Conservation (phyloP, 2,329 filamentous ascomycete genomes). For the Calonectria fujianensis region DNA sequence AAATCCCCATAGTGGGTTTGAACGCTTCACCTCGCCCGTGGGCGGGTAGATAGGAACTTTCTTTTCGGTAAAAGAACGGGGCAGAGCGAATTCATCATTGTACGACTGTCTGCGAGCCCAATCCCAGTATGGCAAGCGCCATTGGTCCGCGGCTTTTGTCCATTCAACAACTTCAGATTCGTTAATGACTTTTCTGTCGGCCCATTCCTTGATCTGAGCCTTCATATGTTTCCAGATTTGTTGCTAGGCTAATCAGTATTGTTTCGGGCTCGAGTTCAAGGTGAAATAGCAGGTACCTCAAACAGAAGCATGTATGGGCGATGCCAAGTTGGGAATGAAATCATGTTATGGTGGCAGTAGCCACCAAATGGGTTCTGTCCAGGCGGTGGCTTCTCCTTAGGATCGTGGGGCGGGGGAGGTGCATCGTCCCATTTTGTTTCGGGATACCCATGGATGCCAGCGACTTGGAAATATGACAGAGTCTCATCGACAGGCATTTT, state of each 20-base stretch:
- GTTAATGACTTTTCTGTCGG: not conserved
- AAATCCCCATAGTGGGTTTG: constrained; percentile 35
- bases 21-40: too few relatives aligned
- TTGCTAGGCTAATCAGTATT: not conserved
- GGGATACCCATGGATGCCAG: constrained; percentile 42
- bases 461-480: constrained; percentile 42
- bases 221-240: constrained; percentile 38
- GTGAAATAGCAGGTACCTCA: constrained; percentile 23
- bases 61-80: not conserved
- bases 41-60: not conserved
- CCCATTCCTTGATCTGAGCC: constrained; percentile 22
- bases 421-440: constrained; percentile 37
- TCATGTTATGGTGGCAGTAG: constrained; percentile 42
- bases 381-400: not conserved
- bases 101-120: constrained; percentile 53
- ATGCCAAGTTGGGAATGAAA: constrained; percentile 44
- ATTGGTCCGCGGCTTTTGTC: constrained; percentile 51
- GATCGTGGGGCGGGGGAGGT: not conserved
- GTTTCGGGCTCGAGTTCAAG: too few relatives aligned
- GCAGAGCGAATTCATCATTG: not conserved
- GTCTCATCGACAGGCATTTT: constrained; percentile 29
- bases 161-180: constrained; percentile 41
- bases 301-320: constrained; percentile 40
- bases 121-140: constrained; percentile 61
- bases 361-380: not conserved